These are phyloP conservation scores for Tuber brumale DNA, from an alignment of 495 filamentous ascomycete species.

Conservation along the genomic window DNA sequence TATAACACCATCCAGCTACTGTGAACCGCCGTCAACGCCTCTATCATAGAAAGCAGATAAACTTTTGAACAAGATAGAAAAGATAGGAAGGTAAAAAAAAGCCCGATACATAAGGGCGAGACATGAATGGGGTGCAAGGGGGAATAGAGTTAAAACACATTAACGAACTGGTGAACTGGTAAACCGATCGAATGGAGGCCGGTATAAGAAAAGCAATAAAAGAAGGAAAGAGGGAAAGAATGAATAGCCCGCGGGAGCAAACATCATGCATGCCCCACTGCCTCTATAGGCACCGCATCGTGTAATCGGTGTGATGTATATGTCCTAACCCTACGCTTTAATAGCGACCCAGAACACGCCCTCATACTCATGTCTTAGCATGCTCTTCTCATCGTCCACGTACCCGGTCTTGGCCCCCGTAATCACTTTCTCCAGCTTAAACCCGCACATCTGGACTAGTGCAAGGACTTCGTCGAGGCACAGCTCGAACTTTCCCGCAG, in stretches of 20 bases:
- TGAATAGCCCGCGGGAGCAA: slow-evolving; percentile 7
- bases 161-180: background rate
- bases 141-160: background rate
- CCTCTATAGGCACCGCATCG: background rate
- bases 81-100: background rate
- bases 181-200: background rate
- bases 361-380: slow-evolving; percentile 42
- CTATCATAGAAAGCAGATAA: background rate
- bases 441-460: slow-evolving; percentile 40
- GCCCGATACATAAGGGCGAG: background rate
- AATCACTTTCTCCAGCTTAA: slow-evolving; percentile 40
- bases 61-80: background rate
- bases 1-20: background rate
- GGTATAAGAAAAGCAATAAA: background rate
- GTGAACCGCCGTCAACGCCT: background rate
- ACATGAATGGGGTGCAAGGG: background rate
- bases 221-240: background rate
- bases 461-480: slow-evolving; percentile 42
- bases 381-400: slow-evolving; percentile 39
- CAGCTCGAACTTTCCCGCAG: slow-evolving; percentile 39
- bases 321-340: slow-evolving; percentile 16
- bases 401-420: slow-evolving; percentile 40
- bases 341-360: slow-evolving; percentile 44
- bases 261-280: background rate
- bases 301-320: background rate